Percentiles rank a stretch among this genome's conserved stretches.
Evolutionary conservation across 352 stramenopile genomes (phyloP).

Genomic region (Pythium vanterpoolii): DNA sequence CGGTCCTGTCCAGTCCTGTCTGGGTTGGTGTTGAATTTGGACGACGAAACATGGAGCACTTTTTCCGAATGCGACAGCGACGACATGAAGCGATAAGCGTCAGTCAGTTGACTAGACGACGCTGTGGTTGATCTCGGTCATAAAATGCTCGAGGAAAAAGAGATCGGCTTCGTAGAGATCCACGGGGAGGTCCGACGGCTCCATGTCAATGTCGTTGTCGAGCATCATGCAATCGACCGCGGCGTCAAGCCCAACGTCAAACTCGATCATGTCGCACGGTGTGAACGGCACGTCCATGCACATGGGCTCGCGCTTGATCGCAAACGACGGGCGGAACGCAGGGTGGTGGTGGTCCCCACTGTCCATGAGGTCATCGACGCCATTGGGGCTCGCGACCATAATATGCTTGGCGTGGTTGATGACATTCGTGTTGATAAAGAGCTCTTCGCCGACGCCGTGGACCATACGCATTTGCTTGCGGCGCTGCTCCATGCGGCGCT

Average conservation of each 20-base stretch:
- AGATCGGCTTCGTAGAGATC: slow-evolving; percentile 77
- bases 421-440: slow-evolving; percentile 22
- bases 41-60: slow-evolving; percentile 11
- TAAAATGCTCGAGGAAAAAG: slow-evolving; percentile 82
- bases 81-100: not conserved
- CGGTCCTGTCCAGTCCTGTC: too few relatives aligned
- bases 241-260: slow-evolving; percentile 66
- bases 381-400: slow-evolving; percentile 37
- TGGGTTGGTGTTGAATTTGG: too few relatives aligned
- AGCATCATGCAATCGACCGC: slow-evolving; percentile 80
- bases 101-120: slow-evolving; percentile 20
- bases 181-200: slow-evolving; percentile 68
- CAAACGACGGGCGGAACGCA: not conserved
- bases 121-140: slow-evolving; percentile 64
- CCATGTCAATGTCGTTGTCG: slow-evolving; percentile 68
- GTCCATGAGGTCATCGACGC: slow-evolving; percentile 38
- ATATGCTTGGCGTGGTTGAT: slow-evolving; percentile 21
- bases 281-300: slow-evolving; percentile 58
- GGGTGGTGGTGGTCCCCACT: too few relatives aligned
- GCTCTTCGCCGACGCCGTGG: slow-evolving; percentile 20
- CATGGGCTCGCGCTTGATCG: slow-evolving; percentile 31
- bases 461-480: slow-evolving; percentile 52
- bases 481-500: slow-evolving; percentile 80
- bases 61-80: not conserved
- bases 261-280: slow-evolving; percentile 34